These are phyloP conservation scores for Solanum appendiculatum DNA, from an alignment of 257 asterid genomes.

Conservation along the genomic window DNA sequence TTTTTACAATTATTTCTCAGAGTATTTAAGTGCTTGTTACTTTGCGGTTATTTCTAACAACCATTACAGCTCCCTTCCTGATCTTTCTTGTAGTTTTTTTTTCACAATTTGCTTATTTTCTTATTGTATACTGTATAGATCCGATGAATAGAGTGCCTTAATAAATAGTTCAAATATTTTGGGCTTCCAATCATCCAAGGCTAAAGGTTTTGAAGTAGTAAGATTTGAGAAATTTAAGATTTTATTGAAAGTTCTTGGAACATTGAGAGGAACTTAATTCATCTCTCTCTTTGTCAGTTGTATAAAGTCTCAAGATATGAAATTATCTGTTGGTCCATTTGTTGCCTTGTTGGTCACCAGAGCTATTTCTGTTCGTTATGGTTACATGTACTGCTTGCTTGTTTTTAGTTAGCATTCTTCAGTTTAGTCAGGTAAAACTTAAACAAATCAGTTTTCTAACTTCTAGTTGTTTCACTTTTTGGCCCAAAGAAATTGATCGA, in stretches of 20 bases:
- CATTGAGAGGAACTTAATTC: not conserved
- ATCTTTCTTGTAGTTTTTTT: not conserved
- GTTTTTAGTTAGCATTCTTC: not conserved
- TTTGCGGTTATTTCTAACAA: not conserved
- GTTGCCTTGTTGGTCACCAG: not conserved
- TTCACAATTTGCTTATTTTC: not conserved
- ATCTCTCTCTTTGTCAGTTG: not conserved
- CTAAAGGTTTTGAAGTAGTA: not conserved
- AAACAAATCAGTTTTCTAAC: not conserved
- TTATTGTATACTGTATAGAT: not conserved
- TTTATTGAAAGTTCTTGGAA: not conserved
- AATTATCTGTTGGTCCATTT: not conserved
- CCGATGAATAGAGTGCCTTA: not conserved
- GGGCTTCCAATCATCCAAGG: not conserved
- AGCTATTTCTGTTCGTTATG: not conserved
- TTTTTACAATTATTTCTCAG: not conserved
- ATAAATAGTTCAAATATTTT: not conserved
- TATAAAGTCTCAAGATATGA: not conserved
- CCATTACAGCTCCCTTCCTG: not conserved
- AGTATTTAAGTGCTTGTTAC: not conserved
- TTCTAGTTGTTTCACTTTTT: slow-evolving; percentile 11
- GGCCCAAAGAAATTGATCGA: slow-evolving; percentile 54
- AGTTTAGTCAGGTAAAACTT: not conserved
- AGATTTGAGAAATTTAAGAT: not conserved
- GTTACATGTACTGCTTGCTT: not conserved